phyloP scores from a whole-genome alignment of 2,329 filamentous ascomycete species.

The Alternaria ethzedia region DNA sequence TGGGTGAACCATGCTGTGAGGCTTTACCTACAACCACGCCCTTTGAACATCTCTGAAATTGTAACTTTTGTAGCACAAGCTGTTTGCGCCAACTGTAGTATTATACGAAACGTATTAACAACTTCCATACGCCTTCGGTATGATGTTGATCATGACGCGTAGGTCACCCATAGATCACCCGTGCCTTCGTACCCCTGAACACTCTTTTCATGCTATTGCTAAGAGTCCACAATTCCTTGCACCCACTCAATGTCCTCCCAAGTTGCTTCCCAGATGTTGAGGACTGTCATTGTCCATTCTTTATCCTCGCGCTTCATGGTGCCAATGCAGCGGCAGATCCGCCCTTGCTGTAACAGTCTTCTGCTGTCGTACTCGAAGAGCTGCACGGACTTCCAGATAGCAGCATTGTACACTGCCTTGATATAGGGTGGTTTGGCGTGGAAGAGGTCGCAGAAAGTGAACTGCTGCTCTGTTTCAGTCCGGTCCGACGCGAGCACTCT shows the following conservation, averaged over 20 bases:
- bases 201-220: not conserved
- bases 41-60: not conserved
- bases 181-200: not conserved
- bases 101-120: too few relatives aligned
- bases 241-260: constrained; percentile 63
- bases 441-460: constrained; percentile 69
- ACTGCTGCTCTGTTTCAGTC: constrained; percentile 63
- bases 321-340: constrained; percentile 58
- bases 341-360: constrained; percentile 51
- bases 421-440: constrained; percentile 64
- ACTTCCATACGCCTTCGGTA: not conserved
- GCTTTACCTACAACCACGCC: not conserved
- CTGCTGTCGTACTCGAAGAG: constrained; percentile 57
- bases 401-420: constrained; percentile 51
- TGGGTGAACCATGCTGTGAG: not conserved
- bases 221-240: constrained; percentile 50
- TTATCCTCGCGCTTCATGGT: constrained; percentile 54
- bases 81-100: not conserved
- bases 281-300: constrained; percentile 54
- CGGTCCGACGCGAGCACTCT: constrained; percentile 65
- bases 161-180: constrained; percentile 3
- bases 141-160: constrained; percentile 9
- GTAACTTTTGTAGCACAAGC: not conserved
- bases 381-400: constrained; percentile 53
- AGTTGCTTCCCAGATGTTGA: constrained; percentile 59